Conservation (phyloP, 257 asterid genomes). For the Primulina tabacum region DNA sequence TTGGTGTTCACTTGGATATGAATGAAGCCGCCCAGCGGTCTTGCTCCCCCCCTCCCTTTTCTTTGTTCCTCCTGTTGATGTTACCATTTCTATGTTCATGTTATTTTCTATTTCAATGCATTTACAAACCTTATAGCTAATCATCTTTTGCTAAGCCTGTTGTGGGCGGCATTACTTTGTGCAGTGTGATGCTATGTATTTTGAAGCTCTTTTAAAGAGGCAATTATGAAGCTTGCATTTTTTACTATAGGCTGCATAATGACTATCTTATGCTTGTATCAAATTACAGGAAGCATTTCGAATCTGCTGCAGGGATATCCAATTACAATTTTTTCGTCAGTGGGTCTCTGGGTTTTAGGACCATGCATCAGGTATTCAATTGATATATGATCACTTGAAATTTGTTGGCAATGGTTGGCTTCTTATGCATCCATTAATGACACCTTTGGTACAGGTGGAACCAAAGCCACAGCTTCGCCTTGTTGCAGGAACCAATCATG, state of each 20-base stretch:
- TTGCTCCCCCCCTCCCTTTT: not conserved
- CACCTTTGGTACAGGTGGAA: slow-evolving; percentile 49
- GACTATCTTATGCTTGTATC: slow-evolving; percentile 21
- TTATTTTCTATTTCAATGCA: slow-evolving; percentile 1
- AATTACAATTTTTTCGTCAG: slow-evolving; percentile 53
- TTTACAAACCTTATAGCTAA: not conserved
- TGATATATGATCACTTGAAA: slow-evolving; percentile 14
- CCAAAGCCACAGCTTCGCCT: slow-evolving; percentile 80
- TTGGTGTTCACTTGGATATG: not conserved
- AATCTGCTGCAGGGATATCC: slow-evolving; percentile 61
- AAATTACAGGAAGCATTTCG: slow-evolving; percentile 61
- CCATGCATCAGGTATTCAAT: slow-evolving; percentile 73
- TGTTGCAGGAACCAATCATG: slow-evolving; percentile 41
- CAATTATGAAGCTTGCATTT: slow-evolving; percentile 12
- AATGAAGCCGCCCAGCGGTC: not conserved
- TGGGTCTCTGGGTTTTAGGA: slow-evolving; percentile 88
- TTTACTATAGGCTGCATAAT: slow-evolving; percentile 12
- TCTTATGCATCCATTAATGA: slow-evolving; percentile 20
- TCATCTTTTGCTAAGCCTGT: not conserved
- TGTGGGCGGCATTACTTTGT: not conserved
- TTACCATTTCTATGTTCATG: slow-evolving; percentile 8
- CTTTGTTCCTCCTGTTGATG: slow-evolving; percentile 11
- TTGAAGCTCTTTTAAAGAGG: slow-evolving; percentile 1
- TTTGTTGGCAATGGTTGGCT: slow-evolving; percentile 19
- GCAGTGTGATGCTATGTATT: not conserved